Base-by-base conservation (phyloP, 441 rosid species). In the Populus tomentosa region DNA sequence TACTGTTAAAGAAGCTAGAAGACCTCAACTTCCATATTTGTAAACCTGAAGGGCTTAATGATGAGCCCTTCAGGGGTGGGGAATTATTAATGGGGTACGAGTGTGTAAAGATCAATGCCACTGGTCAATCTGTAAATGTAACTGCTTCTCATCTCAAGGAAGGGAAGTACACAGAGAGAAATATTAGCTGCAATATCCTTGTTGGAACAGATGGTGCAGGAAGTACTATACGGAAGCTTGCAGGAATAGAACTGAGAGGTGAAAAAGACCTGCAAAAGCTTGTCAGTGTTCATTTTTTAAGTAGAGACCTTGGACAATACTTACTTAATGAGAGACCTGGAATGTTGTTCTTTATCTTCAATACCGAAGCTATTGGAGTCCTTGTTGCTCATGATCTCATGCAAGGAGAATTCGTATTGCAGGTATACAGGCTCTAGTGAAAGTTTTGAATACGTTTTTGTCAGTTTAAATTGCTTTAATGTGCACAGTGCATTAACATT, bases 121-220 rank as follows among this genome's bases (percentile, higher is more conserved):
- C 82, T 71, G 82, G 88, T 79, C 82, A 80, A 67, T 82, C 73
- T 77, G 84, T 94, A 72, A 82, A 80, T 70, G 94, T 88, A 66
- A 90, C 92, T 75, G 87, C 87, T 78, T 85, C 96, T 75, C 80
- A 73, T 83, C 77, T 76, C 78, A 74, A 85, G 80, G 90, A 82
- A 76, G 94, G 94, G 56, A 84, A 85, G 73, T 75, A 14, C 75
- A 78, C 61, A 78, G 83, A 87, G 81, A 91, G 89, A 83, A 78
- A 87, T 67, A 86, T 94, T 71, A 82, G 11, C 26, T 96, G 97
- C 80, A 78, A 82, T 80, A 33, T 91, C 64, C 93, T 96, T 78
- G 89, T 96, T 78, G 98, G 91, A 53, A 82, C 95, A 42, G 99
- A 96, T 89, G 98, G 98, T 77, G 97, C 98, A 7, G 97, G 97